phyloP scores from a whole-genome alignment of 805 yeast genomes.

The Scheffersomyces lignosus region DNA sequence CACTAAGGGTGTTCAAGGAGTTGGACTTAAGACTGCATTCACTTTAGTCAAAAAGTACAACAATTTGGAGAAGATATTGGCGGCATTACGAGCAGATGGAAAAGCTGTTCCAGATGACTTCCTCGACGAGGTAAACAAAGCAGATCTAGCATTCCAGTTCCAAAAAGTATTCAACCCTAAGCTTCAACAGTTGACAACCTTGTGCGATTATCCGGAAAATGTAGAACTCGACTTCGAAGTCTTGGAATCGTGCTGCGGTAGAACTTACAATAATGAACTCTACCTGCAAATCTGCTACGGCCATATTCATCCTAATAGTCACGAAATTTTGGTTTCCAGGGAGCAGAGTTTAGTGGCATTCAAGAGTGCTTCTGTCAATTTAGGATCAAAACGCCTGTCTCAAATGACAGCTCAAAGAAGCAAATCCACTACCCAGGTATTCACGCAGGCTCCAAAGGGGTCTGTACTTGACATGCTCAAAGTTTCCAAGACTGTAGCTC shows the following conservation, averaged over 20 bases:
- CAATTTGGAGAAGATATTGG: conserved; percentile 55
- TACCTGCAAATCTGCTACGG: conserved; percentile 66
- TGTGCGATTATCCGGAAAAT: conserved; percentile 54
- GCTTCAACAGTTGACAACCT: conserved; percentile 46
- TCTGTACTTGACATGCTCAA: conserved; percentile 3
- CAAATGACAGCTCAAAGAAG: conserved; percentile 1
- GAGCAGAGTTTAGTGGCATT: conserved; percentile 34
- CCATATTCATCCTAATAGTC: conserved; percentile 62
- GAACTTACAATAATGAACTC: conserved; percentile 40
- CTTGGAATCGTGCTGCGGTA: conserved; percentile 48
- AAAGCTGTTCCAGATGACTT: conserved; percentile 60
- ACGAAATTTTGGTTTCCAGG: conserved; percentile 46
- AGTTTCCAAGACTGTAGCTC: neutral
- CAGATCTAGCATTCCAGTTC: conserved; percentile 75
- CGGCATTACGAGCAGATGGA: conserved; percentile 60
- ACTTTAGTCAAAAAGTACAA: conserved; percentile 51
- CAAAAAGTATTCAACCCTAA: conserved; percentile 84
- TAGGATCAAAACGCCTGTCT: neutral
- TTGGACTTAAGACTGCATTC: conserved; percentile 81
- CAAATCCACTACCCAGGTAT: conserved; percentile 3
- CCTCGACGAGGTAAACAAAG: conserved; percentile 58
- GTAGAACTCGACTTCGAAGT: conserved; percentile 42
- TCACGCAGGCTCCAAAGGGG: conserved; percentile 4
- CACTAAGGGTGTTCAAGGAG: conserved; percentile 77
- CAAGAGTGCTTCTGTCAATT: conserved; percentile 11